Conservation (phyloP, 257 asterid genomes). For the Lavandula angustifolia region DNA sequence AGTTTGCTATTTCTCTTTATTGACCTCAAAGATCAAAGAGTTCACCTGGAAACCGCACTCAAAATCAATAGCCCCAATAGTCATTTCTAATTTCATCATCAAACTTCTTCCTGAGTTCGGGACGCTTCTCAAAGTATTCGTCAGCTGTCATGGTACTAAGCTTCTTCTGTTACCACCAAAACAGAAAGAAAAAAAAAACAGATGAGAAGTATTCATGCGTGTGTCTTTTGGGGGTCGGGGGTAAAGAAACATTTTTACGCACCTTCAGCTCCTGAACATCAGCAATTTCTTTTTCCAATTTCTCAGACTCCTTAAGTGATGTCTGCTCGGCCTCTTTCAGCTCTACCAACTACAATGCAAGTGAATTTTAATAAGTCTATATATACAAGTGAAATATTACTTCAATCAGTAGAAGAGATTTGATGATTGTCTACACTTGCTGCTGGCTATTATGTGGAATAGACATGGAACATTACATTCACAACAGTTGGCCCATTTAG, state of each 20-base stretch:
- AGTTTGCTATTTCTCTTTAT: constrained; percentile 43
- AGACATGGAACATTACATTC: too few relatives aligned
- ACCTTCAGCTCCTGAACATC: constrained; percentile 92
- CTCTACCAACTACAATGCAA: constrained; percentile 72
- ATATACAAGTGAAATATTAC: constrained; percentile 3
- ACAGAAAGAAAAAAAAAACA: constrained; percentile 29
- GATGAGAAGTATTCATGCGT: not conserved
- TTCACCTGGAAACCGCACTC: constrained; percentile 34
- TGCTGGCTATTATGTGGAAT: not conserved
- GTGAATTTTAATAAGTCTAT: constrained; percentile 12
- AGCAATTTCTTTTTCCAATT: constrained; percentile 83
- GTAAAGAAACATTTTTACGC: constrained; percentile 1
- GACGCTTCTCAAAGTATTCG: constrained; percentile 89
- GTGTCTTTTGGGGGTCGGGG: not conserved
- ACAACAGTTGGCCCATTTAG: too few relatives aligned
- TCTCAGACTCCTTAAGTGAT: constrained; percentile 79
- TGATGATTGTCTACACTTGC: too few relatives aligned
- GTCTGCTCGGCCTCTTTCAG: constrained; percentile 83
- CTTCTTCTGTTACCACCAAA: constrained; percentile 58
- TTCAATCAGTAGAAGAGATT: too few relatives aligned
- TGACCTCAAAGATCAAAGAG: constrained; percentile 43
- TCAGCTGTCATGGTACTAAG: constrained; percentile 96
- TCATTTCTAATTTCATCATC: constrained; percentile 67
- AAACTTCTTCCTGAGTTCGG: constrained; percentile 82
- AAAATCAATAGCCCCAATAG: constrained; percentile 57